Evolutionary conservation across 148 eudicot species (phyloP).

Genomic region (Cornus suecica): DNA sequence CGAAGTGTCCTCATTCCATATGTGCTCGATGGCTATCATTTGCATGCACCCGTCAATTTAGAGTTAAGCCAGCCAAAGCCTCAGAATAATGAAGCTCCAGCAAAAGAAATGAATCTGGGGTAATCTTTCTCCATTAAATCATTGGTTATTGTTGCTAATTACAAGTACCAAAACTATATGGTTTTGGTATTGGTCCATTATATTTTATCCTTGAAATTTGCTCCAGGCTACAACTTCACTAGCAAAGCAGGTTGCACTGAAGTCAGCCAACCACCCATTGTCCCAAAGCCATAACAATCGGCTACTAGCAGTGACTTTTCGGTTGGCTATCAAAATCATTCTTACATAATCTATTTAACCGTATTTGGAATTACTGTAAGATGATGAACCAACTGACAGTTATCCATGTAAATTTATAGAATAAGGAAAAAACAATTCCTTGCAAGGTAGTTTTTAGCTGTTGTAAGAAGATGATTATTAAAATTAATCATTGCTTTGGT

Average conservation of each 20-base stretch:
- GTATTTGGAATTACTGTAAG: neutral
- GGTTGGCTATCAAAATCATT: constrained; percentile 3
- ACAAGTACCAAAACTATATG: neutral
- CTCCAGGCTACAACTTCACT: constrained; percentile 52
- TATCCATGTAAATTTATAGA: neutral
- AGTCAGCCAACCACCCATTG: neutral
- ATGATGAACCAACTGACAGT: neutral
- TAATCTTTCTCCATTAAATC: neutral
- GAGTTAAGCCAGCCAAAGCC: constrained; percentile 54
- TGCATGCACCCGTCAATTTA: constrained; percentile 38
- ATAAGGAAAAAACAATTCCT: neutral
- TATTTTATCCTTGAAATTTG: constrained; percentile 10
- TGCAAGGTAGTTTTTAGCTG: neutral
- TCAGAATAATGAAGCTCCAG: constrained; percentile 24
- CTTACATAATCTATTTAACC: constrained; percentile 1
- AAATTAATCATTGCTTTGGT: neutral
- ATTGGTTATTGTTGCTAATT: neutral
- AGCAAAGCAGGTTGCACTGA: constrained; percentile 17
- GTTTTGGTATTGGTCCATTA: constrained; percentile 10
- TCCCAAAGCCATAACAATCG: neutral
- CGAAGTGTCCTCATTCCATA: constrained; percentile 30
- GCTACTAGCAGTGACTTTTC: neutral
- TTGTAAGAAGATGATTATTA: neutral
- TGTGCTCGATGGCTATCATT: constrained; percentile 20
- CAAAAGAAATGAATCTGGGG: constrained; percentile 20